Evolutionary conservation across 345 rosid species (phyloP).

Genomic region (Eucalyptus sideroxylon): DNA sequence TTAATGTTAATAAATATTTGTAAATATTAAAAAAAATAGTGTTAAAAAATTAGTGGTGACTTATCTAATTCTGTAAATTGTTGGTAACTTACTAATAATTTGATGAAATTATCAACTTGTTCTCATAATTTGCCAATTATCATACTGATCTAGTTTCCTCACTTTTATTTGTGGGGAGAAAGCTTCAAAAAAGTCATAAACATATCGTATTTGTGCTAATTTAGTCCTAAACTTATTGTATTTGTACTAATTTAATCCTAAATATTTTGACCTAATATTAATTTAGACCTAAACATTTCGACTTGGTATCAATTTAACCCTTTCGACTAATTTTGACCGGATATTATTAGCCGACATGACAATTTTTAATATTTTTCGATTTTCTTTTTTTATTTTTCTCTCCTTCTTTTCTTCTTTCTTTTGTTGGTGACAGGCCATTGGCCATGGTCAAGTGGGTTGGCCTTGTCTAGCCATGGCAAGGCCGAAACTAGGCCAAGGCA

Average conservation of each 20-base stretch:
- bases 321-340: rapidly evolving
- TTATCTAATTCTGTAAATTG: background rate
- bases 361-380: no score
- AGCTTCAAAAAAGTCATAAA: no score
- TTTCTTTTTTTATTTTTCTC: rapidly evolving
- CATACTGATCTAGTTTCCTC: background rate
- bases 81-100: background rate
- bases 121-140: background rate
- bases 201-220: rapidly evolving
- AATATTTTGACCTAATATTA: no score
- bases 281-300: no score
- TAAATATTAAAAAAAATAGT: background rate
- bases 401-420: no score
- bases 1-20: background rate
- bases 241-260: no score
- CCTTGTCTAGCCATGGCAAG: no score
- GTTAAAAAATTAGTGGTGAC: background rate
- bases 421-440: no score
- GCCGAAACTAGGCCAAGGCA: no score
- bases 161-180: background rate
- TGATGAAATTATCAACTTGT: background rate
- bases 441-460: rapidly evolving
- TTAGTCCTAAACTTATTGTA: no score
- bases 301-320: no score
- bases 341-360: rapidly evolving